These are phyloP conservation scores for Arctium minus DNA, from an alignment of 129 eudicot genomes.

Conservation along the genomic window DNA sequence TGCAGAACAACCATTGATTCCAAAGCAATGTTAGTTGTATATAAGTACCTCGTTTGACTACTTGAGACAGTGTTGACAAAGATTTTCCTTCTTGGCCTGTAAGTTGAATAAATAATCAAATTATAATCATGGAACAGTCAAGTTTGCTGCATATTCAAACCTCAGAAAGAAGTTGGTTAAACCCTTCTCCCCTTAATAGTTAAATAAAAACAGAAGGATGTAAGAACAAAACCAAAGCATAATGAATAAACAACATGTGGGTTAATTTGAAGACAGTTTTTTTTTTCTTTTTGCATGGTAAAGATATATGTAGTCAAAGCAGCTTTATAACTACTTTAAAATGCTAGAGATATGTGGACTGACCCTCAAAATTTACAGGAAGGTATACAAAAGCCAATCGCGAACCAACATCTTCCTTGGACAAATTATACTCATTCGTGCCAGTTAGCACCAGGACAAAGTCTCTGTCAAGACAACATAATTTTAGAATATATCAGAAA, in stretches of 20 bases:
- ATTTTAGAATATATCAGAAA: constrained; percentile 9
- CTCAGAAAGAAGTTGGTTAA: background rate
- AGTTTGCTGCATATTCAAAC: constrained; percentile 1
- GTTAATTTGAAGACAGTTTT: background rate
- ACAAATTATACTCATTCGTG: constrained; percentile 61
- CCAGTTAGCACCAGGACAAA: constrained; percentile 65
- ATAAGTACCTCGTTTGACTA: constrained; percentile 69
- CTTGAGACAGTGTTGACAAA: constrained; percentile 52
- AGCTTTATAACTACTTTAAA: constrained; percentile 12
- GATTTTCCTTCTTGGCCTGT: constrained; percentile 96
- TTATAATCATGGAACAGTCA: constrained; percentile 13
- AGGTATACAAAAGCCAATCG: constrained; percentile 75
- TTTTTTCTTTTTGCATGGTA: background rate
- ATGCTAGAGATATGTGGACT: constrained; percentile 24
- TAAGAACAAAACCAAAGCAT: background rate
- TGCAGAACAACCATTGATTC: background rate
- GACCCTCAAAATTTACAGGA: constrained; percentile 90
- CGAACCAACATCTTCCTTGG: constrained; percentile 80
- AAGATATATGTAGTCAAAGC: background rate
- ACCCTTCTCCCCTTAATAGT: background rate
- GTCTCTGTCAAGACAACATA: constrained; percentile 49
- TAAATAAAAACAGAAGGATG: background rate
- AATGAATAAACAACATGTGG: background rate
- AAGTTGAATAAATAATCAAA: constrained; percentile 5
- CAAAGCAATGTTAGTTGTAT: background rate